These are phyloP conservation scores for Colletotrichum sp. DNA, from an alignment of 2,329 filamentous ascomycete genomes.

Conservation along the genomic window DNA sequence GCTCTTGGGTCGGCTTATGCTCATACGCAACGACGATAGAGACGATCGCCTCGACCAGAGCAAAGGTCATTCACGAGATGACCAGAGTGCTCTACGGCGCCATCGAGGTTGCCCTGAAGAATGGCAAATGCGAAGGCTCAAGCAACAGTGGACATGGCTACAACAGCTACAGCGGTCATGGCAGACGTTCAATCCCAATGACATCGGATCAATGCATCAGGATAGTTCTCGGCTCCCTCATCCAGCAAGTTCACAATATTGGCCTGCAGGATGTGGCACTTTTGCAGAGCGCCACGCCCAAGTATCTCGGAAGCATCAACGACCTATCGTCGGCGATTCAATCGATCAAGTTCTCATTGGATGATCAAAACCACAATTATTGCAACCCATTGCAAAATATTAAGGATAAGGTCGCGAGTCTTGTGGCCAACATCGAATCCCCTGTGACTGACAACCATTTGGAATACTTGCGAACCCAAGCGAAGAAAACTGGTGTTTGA, in stretches of 20 bases:
- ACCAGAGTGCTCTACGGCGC: background rate
- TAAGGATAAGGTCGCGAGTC: background rate
- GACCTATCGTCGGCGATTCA: background rate
- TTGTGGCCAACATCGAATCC: background rate
- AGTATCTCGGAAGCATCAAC: background rate
- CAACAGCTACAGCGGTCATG: background rate
- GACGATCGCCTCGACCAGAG: background rate
- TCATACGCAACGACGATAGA: background rate
- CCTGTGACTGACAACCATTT: background rate
- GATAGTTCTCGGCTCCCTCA: background rate
- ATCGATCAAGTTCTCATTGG: rapidly evolving
- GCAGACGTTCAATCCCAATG: background rate
- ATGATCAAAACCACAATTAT: background rate
- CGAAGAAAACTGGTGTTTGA: background rate
- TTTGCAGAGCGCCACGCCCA: background rate
- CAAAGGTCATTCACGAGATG: background rate
- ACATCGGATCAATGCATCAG: background rate
- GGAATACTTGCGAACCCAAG: background rate
- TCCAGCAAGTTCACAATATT: background rate
- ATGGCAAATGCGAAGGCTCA: background rate
- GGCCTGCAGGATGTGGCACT: background rate
- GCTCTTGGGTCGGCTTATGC: rapidly evolving
- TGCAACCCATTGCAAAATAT: background rate
- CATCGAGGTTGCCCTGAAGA: background rate
- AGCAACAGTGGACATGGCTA: background rate